Evolutionary conservation across 306 rosid genomes (phyloP), one percentile per base, ranked within the genome.

Genomic region (Cyclanthera cordifolia): DNA sequence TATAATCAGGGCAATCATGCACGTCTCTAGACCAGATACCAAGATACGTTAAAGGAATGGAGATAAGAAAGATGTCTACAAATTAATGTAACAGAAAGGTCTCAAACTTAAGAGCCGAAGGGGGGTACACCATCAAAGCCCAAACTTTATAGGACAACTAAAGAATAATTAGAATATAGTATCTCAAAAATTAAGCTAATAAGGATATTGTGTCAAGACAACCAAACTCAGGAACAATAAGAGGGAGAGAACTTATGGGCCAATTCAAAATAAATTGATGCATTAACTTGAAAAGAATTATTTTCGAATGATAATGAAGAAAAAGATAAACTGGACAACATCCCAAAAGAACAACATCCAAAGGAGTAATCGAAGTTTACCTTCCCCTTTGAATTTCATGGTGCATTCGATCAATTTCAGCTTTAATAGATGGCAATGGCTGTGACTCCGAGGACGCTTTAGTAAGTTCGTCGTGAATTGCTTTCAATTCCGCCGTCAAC

Each of bases 361-460:
- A 19, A 25, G 53, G 37, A 51, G 67, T 0, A 8, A 24, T 53
- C 17, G 13, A 6, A 71, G 25, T 54, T 37, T 80, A 93, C 99
- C 99, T 84, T 87, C 99, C 96, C 30, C 79, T 86, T 72, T 83
- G 85, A 82, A 84, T 81, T 66, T 93, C 96, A 52, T 25, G 80
- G 51, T 80, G 84, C 77, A 87, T 28, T 17, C 67, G 76, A 55
- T 86, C 86, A 60, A 85, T 82, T 39, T 93, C 94, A 10, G 70
- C 73, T 75, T 85, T 83, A 59, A 87, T 79, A 4, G 59, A 70
- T 17, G 73, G 75, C 69, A 85, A 61, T 5, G 70, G 73, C 66
- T 79, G 74, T n/a, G 82, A 70, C 37, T 84, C 95, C 12, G 65
- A 60, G 11, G 83, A 82, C 2, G 77, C 79, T 72, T 59, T 78